Evolutionary conservation across 345 rosid species (phyloP).

Genomic region (Crucihimalaya himalaica): DNA sequence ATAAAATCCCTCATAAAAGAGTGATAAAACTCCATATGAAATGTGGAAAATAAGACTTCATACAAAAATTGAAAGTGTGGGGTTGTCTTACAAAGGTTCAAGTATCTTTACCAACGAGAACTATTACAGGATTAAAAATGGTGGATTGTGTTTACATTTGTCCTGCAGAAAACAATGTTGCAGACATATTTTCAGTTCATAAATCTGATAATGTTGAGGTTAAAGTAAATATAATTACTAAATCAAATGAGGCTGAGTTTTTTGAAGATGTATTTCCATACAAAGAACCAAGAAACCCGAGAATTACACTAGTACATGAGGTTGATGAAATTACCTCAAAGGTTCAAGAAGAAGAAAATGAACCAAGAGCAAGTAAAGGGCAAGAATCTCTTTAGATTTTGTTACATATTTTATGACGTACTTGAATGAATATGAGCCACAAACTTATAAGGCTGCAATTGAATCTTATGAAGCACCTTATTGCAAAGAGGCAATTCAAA

Average conservation of each 20-base stretch:
- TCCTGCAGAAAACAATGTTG: background rate
- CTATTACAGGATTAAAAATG: too few relatives aligned
- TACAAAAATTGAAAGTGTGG: slow-evolving; percentile 15
- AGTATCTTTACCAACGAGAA: too few relatives aligned
- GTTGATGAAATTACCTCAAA: too few relatives aligned
- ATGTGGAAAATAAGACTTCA: background rate
- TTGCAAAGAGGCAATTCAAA: too few relatives aligned
- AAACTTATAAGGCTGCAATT: too few relatives aligned
- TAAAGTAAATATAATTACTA: background rate
- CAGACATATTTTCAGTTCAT: background rate
- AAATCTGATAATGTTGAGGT: slow-evolving; percentile 3
- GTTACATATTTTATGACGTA: too few relatives aligned
- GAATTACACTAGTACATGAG: background rate
- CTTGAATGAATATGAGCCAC: too few relatives aligned
- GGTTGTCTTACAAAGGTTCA: too few relatives aligned
- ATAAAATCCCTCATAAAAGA: background rate
- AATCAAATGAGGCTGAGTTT: background rate
- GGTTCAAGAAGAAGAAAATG: too few relatives aligned
- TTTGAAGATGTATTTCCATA: background rate
- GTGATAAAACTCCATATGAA: background rate
- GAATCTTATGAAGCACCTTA: too few relatives aligned
- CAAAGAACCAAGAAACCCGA: background rate
- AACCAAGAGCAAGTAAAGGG: too few relatives aligned
- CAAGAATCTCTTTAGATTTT: too few relatives aligned
- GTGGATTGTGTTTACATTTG: background rate